A percentile compares a stretch with the other conserved stretches of the same genome.
Evolutionary conservation across 352 stramenopile genomes (phyloP).

Genomic region (Globisporangium irregulare): DNA sequence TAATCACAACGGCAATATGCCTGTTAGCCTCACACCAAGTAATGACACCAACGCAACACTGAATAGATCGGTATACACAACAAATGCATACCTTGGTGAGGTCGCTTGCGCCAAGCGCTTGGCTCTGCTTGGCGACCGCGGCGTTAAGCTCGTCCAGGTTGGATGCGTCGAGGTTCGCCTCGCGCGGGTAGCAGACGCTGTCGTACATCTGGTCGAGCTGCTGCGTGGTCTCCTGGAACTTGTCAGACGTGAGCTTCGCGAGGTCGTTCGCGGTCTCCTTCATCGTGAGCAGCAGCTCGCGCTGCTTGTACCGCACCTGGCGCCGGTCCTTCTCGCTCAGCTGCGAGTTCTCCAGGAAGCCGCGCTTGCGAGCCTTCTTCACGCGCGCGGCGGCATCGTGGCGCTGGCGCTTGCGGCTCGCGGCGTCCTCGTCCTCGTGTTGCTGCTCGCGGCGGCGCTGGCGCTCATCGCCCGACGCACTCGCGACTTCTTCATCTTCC

Average conservation of each 20-base stretch:
- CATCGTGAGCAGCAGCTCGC: conserved; percentile 70
- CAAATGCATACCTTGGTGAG: conserved; percentile 50
- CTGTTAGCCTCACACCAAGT: neutral
- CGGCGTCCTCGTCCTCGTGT: neutral
- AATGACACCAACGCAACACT: neutral
- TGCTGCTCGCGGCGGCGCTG: conserved; percentile 8
- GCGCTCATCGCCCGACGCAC: conserved; percentile 1
- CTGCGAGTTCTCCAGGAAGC: conserved; percentile 65
- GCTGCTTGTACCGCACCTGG: conserved; percentile 70
- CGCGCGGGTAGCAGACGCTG: conserved; percentile 72
- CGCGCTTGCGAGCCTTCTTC: conserved; percentile 27
- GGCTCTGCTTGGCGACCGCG: conserved; percentile 69
- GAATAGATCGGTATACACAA: neutral
- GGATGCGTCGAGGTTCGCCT: conserved; percentile 77
- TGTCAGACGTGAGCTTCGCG: conserved; percentile 55
- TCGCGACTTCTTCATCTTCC: neutral
- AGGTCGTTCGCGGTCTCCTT: conserved; percentile 69
- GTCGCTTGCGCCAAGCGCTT: conserved; percentile 66
- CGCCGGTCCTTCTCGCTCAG: conserved; percentile 70
- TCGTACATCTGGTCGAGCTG: conserved; percentile 78
- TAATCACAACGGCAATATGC: neutral
- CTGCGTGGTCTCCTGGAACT: conserved; percentile 55
- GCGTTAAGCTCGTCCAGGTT: conserved; percentile 84
- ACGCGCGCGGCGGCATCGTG: conserved; percentile 20
- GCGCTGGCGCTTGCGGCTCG: conserved; percentile 9